Evolutionary conservation across 169 alveolate species (phyloP), one percentile per base, ranked within the genome.

Genomic region (Plasmodium chabaudi): DNA sequence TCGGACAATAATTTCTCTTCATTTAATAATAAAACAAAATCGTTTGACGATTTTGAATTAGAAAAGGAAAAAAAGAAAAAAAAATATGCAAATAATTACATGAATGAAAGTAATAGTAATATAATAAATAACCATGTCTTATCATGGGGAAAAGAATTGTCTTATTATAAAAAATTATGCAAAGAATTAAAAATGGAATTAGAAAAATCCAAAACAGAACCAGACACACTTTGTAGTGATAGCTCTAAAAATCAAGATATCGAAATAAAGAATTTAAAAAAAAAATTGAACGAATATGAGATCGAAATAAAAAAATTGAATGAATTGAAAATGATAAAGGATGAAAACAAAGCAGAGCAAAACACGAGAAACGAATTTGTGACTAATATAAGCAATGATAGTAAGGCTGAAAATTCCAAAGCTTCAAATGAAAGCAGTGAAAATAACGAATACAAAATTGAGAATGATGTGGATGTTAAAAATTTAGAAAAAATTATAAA

Each of bases 101-200:
- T n/a, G 21, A 57, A 44, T 1, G 17, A 74, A 60, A 61, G 27
- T 57, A 53, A 49, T 27, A 34, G 12, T 53, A 1, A 21, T 63
- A 55, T 79, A 65, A 79, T 79, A 17, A 79, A 79, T 44, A 82
- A 79, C 21, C 69, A 79, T 17, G 44, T 70, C 9, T 21, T 79
- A 65, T 79, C 82, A 27, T 42, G 65, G 25, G 89, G 89, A 13
- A 79, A 79, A 15, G 89, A 79, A 79, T 61, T 79, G 42, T 65
- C 89, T 46, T 79, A 79, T 70, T 79, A 79, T 39, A 79, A 79
- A 70, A 79, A 79, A 51, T 55, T 79, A 13, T 79, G 89, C 34
- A 79, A 79, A 23, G 89, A 79, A 27, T 79, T 79, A 23, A 64
- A 65, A 79, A 17, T 79, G 17, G 89, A 79, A 13, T 13, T 79